Percentiles rank a stretch among this genome's conserved stretches.
phyloP scores from a whole-genome alignment of 352 stramenopile genomes.

The Aphanomyces astaci region DNA sequence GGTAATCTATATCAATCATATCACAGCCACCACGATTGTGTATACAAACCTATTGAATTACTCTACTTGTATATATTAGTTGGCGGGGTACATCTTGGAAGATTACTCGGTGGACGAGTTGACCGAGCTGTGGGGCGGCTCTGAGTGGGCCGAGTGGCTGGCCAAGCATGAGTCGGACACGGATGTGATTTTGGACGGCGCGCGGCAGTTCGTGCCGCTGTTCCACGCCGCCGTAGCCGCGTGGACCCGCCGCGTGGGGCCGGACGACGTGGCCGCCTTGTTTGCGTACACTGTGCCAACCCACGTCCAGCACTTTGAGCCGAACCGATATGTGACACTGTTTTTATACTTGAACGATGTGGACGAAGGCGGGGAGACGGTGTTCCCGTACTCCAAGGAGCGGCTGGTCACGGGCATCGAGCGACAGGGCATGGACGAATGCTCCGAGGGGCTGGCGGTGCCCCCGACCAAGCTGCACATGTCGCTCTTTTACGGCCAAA shows the following conservation, averaged over 20 bases:
- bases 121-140: constrained; percentile 25
- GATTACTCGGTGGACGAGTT: constrained; percentile 42
- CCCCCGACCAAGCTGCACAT: constrained; percentile 12
- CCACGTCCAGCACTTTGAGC: constrained; percentile 18
- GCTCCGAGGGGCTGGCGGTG: constrained; percentile 19
- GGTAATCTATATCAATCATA: too few relatives aligned
- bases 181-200: constrained; percentile 43
- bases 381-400: constrained; percentile 53
- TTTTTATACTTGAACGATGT: constrained; percentile 86
- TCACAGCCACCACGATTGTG: too few relatives aligned
- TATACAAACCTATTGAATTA: too few relatives aligned
- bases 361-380: constrained; percentile 68
- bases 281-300: constrained; percentile 16
- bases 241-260: constrained; percentile 26
- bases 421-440: constrained; percentile 19
- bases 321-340: constrained; percentile 85
- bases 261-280: not conserved
- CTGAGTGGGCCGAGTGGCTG: constrained; percentile 43
- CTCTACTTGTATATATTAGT: too few relatives aligned
- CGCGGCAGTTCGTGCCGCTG: constrained; percentile 32
- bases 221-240: constrained; percentile 43
- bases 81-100: constrained; percentile 33
- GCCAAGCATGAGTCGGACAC: constrained; percentile 37
- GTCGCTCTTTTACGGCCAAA: constrained; percentile 20
- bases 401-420: constrained; percentile 1